These are phyloP conservation scores for Zygoascus bituminiphila DNA, from an alignment of 805 yeast species.

Conservation along the genomic window DNA sequence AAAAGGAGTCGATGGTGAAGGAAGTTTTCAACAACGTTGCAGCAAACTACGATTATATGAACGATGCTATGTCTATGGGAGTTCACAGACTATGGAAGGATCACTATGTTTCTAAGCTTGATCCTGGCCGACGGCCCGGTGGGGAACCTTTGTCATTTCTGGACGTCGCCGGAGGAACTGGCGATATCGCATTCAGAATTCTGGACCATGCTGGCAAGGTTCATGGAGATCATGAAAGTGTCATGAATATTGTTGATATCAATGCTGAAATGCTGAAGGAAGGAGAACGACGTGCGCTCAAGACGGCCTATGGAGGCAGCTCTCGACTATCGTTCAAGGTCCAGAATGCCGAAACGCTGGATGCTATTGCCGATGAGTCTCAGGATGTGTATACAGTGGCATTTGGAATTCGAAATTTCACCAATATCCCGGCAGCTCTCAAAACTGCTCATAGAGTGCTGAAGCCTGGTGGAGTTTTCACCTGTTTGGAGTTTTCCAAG, in stretches of 20 bases:
- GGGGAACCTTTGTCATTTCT: constrained; percentile 74
- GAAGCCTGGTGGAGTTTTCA: constrained; percentile 96
- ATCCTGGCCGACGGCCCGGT: constrained; percentile 91
- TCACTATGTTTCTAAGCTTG: constrained; percentile 78
- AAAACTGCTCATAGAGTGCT: constrained; percentile 92
- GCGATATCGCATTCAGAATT: constrained; percentile 94
- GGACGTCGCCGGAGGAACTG: constrained; percentile 99
- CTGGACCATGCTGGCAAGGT: constrained; percentile 79
- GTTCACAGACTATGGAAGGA: constrained; percentile 92
- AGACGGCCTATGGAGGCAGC: constrained; percentile 52
- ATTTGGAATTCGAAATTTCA: constrained; percentile 94
- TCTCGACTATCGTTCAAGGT: constrained; percentile 67
- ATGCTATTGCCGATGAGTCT: constrained; percentile 72
- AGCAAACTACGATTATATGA: constrained; percentile 89
- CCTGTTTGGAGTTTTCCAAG: constrained; percentile 90
- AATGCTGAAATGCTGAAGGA: constrained; percentile 93
- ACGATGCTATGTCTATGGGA: constrained; percentile 96
- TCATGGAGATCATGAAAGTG: constrained; percentile 64
- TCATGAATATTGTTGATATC: constrained; percentile 90
- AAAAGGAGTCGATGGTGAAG: constrained; percentile 65
- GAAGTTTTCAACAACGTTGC: constrained; percentile 94
- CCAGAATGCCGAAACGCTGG: constrained; percentile 89
- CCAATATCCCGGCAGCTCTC: constrained; percentile 87
- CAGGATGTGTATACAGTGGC: constrained; percentile 95
- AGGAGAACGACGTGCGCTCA: constrained; percentile 69